Conservation (phyloP, 495 filamentous ascomycete species). For the Talaromyces thailandensis region DNA sequence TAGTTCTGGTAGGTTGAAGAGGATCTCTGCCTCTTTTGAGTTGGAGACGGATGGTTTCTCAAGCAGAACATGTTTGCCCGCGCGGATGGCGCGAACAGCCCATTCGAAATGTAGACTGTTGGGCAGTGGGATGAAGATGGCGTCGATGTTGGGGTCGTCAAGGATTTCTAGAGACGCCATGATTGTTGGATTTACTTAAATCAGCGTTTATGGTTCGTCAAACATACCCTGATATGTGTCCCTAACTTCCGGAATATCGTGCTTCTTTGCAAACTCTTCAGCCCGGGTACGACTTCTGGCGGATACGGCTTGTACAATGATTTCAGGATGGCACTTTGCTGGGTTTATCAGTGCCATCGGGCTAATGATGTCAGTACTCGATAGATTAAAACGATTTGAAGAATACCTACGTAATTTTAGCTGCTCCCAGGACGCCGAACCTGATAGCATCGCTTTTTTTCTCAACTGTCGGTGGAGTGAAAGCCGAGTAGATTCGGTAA, state of each 20-base stretch:
- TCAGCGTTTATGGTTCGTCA: background rate
- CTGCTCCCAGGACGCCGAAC: slow-evolving; percentile 42
- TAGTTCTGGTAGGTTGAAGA: slow-evolving; percentile 32
- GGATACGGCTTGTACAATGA: slow-evolving; percentile 46
- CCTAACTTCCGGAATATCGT: slow-evolving; percentile 41
- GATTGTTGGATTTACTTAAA: background rate
- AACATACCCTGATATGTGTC: slow-evolving; percentile 24
- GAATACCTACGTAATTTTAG: slow-evolving; percentile 31
- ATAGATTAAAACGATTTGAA: background rate
- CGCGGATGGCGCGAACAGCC: slow-evolving; percentile 39
- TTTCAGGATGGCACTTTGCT: slow-evolving; percentile 41
- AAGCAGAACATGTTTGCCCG: slow-evolving; percentile 50
- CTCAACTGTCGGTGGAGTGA: slow-evolving; percentile 18
- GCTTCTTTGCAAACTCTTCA: slow-evolving; percentile 40
- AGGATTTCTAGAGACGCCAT: slow-evolving; percentile 30
- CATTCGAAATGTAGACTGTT: slow-evolving; percentile 48
- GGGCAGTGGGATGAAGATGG: slow-evolving; percentile 42
- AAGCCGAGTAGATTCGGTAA: slow-evolving; percentile 2
- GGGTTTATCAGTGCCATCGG: slow-evolving; percentile 39
- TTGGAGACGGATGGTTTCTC: slow-evolving; percentile 50
- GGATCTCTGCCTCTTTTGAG: slow-evolving; percentile 30
- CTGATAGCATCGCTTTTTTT: slow-evolving; percentile 27
- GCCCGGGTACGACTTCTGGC: slow-evolving; percentile 40
- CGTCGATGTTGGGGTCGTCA: slow-evolving; percentile 40
- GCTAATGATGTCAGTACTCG: slow-evolving; percentile 17